phyloP scores from a whole-genome alignment of 1,139 yeast species.

The Candida neerlandica region DNA sequence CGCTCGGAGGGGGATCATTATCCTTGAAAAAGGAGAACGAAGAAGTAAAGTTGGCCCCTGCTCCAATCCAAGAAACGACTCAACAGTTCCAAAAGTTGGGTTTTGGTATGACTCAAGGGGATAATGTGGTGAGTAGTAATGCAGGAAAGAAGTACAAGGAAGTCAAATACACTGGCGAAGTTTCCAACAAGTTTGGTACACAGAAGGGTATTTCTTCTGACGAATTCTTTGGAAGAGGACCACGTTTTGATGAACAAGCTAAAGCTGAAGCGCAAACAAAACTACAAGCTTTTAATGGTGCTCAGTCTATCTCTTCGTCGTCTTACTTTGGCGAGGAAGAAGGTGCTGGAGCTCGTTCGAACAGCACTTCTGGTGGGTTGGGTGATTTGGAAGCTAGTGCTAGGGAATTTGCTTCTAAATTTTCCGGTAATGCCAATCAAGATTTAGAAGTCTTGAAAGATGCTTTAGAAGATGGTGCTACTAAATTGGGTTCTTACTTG shows the following conservation, averaged over 20 bases:
- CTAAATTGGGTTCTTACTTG: constrained; percentile 78
- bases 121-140: constrained; percentile 34
- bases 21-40: constrained; percentile 14
- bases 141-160: constrained; percentile 47
- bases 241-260: constrained; percentile 72
- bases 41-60: constrained; percentile 24
- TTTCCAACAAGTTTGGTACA: constrained; percentile 74
- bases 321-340: constrained; percentile 92
- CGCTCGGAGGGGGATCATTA: constrained; percentile 19
- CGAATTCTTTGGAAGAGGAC: constrained; percentile 88
- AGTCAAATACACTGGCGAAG: constrained; percentile 67
- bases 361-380: constrained; percentile 27
- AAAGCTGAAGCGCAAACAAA: constrained; percentile 79
- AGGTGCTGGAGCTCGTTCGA: constrained; percentile 32
- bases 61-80: constrained; percentile 55
- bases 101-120: constrained; percentile 74
- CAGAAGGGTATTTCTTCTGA: constrained; percentile 97
- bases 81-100: constrained; percentile 80
- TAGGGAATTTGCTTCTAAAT: constrained; percentile 67
- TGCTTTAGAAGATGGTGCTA: constrained; percentile 94
- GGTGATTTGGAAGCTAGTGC: constrained; percentile 58
- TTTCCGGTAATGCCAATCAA: constrained; percentile 77
- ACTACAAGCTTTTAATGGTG: constrained; percentile 78
- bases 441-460: constrained; percentile 87
- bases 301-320: constrained; percentile 87